A percentile compares a stretch with the other conserved stretches of the same genome.
Evolutionary conservation across 805 yeast genomes (phyloP).

Genomic region (Isabelozyma pseudorhagii): DNA sequence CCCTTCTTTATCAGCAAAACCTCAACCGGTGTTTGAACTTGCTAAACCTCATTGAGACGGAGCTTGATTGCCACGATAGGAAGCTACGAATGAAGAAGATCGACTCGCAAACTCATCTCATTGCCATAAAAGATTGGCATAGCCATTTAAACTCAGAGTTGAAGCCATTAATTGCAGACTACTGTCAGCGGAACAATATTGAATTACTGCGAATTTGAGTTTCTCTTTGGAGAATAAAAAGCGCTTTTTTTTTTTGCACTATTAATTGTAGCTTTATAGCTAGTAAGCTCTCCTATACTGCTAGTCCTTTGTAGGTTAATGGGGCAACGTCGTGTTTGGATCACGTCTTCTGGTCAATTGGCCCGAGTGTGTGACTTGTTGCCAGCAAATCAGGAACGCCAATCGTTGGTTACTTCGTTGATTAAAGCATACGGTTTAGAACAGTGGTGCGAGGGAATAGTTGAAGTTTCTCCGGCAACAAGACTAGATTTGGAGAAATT

Average conservation of each 20-base stretch:
- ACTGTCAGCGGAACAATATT: background rate
- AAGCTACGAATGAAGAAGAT: background rate
- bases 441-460: constrained; percentile 17
- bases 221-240: background rate
- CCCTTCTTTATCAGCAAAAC: constrained; percentile 13
- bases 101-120: background rate
- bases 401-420: constrained; percentile 40
- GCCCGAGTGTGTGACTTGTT: constrained; percentile 34
- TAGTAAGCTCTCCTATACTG: no score
- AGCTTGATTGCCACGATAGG: background rate
- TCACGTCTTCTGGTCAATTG: constrained; percentile 15
- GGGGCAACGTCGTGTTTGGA: constrained; percentile 13
- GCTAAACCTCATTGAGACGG: constrained; percentile 9
- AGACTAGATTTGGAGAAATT: constrained; percentile 42
- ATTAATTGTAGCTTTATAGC: no score
- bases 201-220: background rate
- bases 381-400: constrained; percentile 55
- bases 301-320: no score
- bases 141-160: constrained; percentile 4
- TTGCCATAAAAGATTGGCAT: constrained; percentile 16
- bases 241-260: no score
- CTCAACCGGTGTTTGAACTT: constrained; percentile 15
- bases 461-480: constrained; percentile 21
- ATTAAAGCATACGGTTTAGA: constrained; percentile 40
- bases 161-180: background rate